Evolutionary conservation across 2,329 filamentous ascomycete genomes (phyloP).

Genomic region (Sporothrix pallida): DNA sequence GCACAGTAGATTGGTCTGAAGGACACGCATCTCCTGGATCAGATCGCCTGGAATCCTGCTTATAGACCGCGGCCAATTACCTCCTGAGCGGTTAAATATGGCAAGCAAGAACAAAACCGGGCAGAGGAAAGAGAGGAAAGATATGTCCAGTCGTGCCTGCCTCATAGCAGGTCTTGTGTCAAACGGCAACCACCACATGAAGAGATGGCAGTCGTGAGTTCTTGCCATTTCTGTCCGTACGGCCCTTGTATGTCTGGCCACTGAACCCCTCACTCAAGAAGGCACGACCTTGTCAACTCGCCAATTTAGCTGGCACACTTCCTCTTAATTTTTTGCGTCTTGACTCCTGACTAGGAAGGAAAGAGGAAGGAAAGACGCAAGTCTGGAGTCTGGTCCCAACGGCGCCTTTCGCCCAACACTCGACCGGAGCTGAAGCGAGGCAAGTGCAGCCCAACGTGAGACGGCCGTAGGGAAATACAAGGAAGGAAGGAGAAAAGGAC

Average conservation of each 20-base stretch:
- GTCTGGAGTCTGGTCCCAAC: too few species aligned
- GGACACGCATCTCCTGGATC: neutral
- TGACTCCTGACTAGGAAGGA: constrained; percentile 4
- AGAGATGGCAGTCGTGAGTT: neutral
- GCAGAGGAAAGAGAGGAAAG: neutral
- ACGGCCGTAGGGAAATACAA: constrained; percentile 1
- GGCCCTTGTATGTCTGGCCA: neutral
- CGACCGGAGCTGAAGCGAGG: neutral
- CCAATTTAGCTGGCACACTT: constrained; percentile 3
- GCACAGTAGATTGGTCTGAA: neutral
- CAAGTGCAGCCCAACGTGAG: neutral
- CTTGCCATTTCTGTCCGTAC: neutral
- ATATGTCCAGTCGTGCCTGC: neutral
- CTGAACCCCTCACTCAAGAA: neutral
- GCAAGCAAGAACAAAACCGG: neutral
- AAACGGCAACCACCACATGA: neutral
- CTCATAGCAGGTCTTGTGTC: neutral
- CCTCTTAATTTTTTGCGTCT: neutral
- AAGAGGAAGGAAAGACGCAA: neutral
- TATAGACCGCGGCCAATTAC: neutral
- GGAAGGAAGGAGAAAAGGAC: neutral
- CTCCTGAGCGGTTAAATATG: constrained; percentile 30
- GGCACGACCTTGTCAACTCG: neutral
- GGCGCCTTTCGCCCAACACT: too few species aligned
- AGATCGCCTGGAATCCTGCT: constrained; percentile 4